These are phyloP conservation scores for Jacaranda mimosifolia DNA, from an alignment of 257 asterid genomes.

Conservation along the genomic window DNA sequence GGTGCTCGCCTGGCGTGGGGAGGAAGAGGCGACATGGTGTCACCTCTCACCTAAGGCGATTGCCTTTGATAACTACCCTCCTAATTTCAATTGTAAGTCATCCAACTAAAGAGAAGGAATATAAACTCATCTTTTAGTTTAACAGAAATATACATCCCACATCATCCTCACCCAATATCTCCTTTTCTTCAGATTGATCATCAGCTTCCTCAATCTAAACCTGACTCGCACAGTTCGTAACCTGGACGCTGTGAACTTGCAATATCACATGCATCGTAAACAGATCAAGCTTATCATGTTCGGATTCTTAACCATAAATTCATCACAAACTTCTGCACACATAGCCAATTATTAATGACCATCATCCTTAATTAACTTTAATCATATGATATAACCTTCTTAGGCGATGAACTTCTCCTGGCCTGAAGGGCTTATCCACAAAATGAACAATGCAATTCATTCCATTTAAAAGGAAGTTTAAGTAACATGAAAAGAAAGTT, in stretches of 20 bases:
- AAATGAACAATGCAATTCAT: neutral
- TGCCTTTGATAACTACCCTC: too few relatives aligned
- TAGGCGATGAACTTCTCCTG: constrained; percentile 1
- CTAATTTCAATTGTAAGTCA: neutral
- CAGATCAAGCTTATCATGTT: neutral
- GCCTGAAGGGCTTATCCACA: constrained; percentile 14
- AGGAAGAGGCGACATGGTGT: too few relatives aligned
- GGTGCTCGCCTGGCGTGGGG: too few relatives aligned
- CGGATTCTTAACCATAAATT: constrained; percentile 3
- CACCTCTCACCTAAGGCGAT: too few relatives aligned
- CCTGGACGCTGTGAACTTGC: constrained; percentile 3
- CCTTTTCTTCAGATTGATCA: neutral
- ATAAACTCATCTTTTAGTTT: neutral
- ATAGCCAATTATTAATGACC: constrained; percentile 4
- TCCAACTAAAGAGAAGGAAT: constrained; percentile 5
- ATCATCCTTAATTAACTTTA: constrained; percentile 9
- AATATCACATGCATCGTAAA: neutral
- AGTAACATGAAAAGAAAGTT: neutral
- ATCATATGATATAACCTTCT: constrained; percentile 18
- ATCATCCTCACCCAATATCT: neutral
- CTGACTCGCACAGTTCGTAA: neutral
- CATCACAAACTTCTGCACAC: constrained; percentile 22
- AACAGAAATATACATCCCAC: neutral
- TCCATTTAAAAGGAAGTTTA: neutral
- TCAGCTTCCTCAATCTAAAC: neutral